Percentiles rank a stretch among this genome's conserved stretches.
phyloP scores from a whole-genome alignment of 331 rosid genomes.

The Rosa hybrid region DNA sequence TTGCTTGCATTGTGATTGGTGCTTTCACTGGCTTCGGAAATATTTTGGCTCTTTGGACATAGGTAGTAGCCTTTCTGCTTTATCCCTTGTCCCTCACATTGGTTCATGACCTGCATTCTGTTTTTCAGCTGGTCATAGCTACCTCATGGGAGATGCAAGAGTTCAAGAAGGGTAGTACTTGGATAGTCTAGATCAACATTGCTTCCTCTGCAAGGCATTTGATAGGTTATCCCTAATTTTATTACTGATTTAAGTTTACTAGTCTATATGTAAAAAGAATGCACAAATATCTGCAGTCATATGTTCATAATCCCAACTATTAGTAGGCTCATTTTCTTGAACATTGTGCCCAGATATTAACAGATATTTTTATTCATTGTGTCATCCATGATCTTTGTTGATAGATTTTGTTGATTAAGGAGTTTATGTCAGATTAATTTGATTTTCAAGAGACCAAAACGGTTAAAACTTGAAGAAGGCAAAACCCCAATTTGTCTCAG shows the following conservation, averaged over 20 bases:
- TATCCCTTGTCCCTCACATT: conserved; percentile 77
- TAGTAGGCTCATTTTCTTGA: not conserved
- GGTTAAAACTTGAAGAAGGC: too few species aligned
- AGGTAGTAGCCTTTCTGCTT: conserved; percentile 64
- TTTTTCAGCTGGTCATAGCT: conserved; percentile 75
- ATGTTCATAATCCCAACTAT: not conserved
- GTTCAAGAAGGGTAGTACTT: not conserved
- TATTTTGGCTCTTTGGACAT: conserved; percentile 73
- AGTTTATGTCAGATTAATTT: too few species aligned
- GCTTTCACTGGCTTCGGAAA: conserved; percentile 73
- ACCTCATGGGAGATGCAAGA: not conserved
- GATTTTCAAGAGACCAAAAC: too few species aligned
- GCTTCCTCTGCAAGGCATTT: too few species aligned
- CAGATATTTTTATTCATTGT: not conserved
- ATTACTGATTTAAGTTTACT: too few species aligned
- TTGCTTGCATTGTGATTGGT: conserved; percentile 69
- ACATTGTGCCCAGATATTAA: not conserved
- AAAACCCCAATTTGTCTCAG: too few species aligned
- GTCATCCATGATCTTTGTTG: not conserved
- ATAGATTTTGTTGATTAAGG: too few species aligned
- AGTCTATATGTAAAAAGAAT: too few species aligned
- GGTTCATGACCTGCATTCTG: conserved; percentile 76
- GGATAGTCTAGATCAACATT: not conserved
- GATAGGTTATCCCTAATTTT: too few species aligned
- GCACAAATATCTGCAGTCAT: not conserved